Evolutionary conservation across 2,329 filamentous ascomycete genomes (phyloP).

Genomic region (Byssochlamys sp.): DNA sequence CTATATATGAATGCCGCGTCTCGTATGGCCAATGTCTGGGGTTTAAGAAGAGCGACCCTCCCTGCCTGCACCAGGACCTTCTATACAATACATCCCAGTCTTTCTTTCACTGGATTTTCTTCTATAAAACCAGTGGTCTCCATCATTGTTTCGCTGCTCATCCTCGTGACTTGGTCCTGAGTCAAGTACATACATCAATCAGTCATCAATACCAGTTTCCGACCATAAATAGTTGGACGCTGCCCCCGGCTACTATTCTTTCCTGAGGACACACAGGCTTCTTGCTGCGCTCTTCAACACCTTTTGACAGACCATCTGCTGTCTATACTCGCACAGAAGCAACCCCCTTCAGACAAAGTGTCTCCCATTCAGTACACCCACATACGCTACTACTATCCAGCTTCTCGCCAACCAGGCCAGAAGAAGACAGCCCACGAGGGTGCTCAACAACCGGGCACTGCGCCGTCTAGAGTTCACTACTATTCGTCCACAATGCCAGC

Average conservation of each 20-base stretch:
- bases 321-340: background rate
- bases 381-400: background rate
- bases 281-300: background rate
- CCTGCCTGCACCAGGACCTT: background rate
- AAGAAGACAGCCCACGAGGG: background rate
- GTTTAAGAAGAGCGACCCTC: background rate
- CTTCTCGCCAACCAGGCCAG: background rate
- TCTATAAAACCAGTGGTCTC: background rate
- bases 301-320: background rate
- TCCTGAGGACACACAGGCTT: background rate
- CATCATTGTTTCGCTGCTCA: background rate
- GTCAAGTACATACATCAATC: background rate
- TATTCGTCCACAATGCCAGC: conserved; percentile 9
- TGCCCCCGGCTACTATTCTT: background rate
- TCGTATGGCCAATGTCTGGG: background rate
- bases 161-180: background rate
- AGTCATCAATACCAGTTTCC: background rate
- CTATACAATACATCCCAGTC: background rate
- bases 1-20: background rate
- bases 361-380: background rate
- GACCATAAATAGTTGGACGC: background rate
- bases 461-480: background rate
- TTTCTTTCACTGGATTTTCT: background rate
- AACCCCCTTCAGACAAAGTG: background rate
- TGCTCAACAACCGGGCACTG: conserved; percentile 5